Percentiles rank a stretch among this genome's conserved stretches.
These are phyloP conservation scores for Telopea speciosissima DNA, from an alignment of 177 flowering plant species.

Conservation along the genomic window DNA sequence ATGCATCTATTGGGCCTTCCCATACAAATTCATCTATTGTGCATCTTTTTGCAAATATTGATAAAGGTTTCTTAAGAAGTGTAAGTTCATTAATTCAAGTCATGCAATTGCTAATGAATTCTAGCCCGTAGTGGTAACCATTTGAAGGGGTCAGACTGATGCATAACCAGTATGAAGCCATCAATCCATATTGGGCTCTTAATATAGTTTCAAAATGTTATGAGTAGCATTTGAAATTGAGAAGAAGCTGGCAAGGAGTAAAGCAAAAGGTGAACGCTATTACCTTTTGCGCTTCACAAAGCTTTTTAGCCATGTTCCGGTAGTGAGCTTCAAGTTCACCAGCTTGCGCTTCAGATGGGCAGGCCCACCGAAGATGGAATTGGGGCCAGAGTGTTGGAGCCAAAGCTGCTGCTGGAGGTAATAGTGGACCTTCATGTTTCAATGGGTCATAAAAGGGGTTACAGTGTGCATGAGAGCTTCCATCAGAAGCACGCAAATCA, in stretches of 20 bases:
- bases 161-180: neutral
- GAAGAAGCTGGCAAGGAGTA: neutral
- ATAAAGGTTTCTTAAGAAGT: neutral
- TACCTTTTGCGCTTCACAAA: conserved; percentile 76
- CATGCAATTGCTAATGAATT: neutral
- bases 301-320: conserved; percentile 51
- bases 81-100: neutral
- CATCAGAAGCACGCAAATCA: conserved; percentile 66
- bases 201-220: neutral
- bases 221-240: neutral
- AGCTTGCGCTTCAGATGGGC: conserved; percentile 76
- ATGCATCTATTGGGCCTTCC: neutral
- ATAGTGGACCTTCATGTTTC: conserved; percentile 54
- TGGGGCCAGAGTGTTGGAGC: conserved; percentile 98
- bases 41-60: neutral
- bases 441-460: conserved; percentile 79
- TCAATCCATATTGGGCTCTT: neutral
- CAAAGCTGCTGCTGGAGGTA: conserved; percentile 96
- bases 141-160: neutral
- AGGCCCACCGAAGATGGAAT: conserved; percentile 96
- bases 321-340: conserved; percentile 76
- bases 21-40: neutral
- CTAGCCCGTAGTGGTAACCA: neutral
- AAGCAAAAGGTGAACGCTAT: neutral
- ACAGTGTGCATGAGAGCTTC: conserved; percentile 67